These are phyloP conservation scores for Nissolia schottii DNA, from an alignment of 306 rosid species.

Conservation along the genomic window DNA sequence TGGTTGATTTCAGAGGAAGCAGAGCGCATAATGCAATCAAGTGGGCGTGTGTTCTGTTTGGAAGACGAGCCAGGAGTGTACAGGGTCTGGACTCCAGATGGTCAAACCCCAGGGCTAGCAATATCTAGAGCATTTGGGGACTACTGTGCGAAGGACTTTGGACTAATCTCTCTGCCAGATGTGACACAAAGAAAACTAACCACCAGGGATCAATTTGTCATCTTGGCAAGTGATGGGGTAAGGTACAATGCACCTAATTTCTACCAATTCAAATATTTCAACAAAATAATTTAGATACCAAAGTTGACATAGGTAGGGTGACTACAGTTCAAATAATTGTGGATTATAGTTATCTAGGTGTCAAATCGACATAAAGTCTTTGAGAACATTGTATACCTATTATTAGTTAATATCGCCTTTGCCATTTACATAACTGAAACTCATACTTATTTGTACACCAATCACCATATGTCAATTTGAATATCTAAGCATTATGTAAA, in stretches of 20 bases:
- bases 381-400: too few species aligned
- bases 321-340: too few species aligned
- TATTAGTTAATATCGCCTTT: too few species aligned
- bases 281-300: too few species aligned
- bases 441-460: too few species aligned
- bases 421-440: too few species aligned
- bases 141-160: conserved; percentile 58
- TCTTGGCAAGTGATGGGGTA: conserved; percentile 82
- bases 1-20: conserved; percentile 54
- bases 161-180: conserved; percentile 62
- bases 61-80: conserved; percentile 72
- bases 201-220: conserved; percentile 56
- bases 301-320: too few species aligned
- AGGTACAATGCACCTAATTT: neutral
- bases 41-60: conserved; percentile 54
- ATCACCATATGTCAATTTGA: too few species aligned
- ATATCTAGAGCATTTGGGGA: conserved; percentile 78
- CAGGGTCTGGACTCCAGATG: conserved; percentile 68
- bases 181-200: conserved; percentile 50
- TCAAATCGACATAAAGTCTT: too few species aligned
- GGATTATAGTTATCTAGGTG: too few species aligned
- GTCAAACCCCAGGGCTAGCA: conserved; percentile 61
- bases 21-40: conserved; percentile 51
- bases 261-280: too few species aligned
- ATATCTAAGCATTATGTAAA: too few species aligned